Base-by-base conservation (phyloP, 345 rosid genomes). In the Acer negundo region DNA sequence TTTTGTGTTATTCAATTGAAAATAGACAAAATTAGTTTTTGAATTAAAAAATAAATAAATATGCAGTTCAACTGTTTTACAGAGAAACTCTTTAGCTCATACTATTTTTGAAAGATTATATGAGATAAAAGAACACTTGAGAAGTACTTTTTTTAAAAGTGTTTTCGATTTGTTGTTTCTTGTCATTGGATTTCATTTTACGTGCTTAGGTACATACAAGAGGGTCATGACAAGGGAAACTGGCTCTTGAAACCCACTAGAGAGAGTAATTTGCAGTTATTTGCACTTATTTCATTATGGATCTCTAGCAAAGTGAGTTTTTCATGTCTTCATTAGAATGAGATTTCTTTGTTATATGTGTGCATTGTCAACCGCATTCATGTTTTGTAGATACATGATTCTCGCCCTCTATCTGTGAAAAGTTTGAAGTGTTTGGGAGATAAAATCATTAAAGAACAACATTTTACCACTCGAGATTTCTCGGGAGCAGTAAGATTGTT, bases 221-320 rank as follows among this genome's bases (percentile, higher is more conserved):
- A 40, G 64, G 67, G 49, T 20, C 79, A 79, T 72, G 81, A 76
- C 28, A 42, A 28, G 61, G 79, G 79, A 22, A 88, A 86, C 75
- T 91, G 95, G 98, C 87, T 94, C 65, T 63, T 93, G 86, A 82
- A 81, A 70, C 90, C 94, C 13, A 13, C 85, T 53, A 88, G 77
- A 51, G 92, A 91, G 81, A 85, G 97, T 89, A 93, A 87, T 85
- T 72, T 93, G 84, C 95, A 91, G 84, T 74, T 93, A 17, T 93
- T 91, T 85, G 87, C 84, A 6, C 92, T 93, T 16, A 63, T 89
- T 84, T 85, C 95, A 26, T 47, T 91, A 17, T 93, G 97, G 97
- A 81, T 91, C 80, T 88, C 97, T 11, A 90, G 89, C 83, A 93
- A 93, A 86, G 97, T 90, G 56, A 70, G 87, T 63, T 17, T 31